These are phyloP conservation scores for Trichoderma gamsii DNA, from an alignment of 495 filamentous ascomycete genomes.

Conservation along the genomic window DNA sequence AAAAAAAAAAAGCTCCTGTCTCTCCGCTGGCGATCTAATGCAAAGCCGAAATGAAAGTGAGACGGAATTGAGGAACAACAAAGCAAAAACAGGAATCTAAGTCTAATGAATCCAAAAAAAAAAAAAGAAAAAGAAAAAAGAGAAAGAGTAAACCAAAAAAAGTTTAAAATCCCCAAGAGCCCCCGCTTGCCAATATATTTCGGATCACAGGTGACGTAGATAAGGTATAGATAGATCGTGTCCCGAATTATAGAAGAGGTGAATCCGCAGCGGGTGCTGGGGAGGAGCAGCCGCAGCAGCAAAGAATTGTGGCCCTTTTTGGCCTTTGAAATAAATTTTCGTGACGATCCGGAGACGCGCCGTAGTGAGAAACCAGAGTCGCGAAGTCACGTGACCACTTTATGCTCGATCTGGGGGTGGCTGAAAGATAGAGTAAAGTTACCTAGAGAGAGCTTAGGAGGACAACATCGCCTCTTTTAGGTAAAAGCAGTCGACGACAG, in stretches of 20 bases:
- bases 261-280: background rate
- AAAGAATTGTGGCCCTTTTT: background rate
- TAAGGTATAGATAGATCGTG: background rate
- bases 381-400: constrained; percentile 13
- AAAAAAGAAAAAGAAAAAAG: background rate
- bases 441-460: background rate
- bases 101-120: background rate
- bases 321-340: background rate
- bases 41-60: constrained; percentile 8
- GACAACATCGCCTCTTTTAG: background rate
- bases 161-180: background rate
- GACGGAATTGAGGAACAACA: background rate
- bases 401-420: constrained; percentile 13
- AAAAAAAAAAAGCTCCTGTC: background rate
- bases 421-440: background rate
- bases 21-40: background rate
- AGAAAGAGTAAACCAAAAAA: background rate
- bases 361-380: constrained; percentile 1
- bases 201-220: background rate
- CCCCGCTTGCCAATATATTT: background rate
- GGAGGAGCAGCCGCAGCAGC: background rate
- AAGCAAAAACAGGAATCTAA: background rate
- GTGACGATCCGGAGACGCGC: constrained; percentile 6
- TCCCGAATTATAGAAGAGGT: background rate
- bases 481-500: background rate